Base-by-base conservation (phyloP, 2,329 filamentous ascomycete species). In the Fusarium burgessii region DNA sequence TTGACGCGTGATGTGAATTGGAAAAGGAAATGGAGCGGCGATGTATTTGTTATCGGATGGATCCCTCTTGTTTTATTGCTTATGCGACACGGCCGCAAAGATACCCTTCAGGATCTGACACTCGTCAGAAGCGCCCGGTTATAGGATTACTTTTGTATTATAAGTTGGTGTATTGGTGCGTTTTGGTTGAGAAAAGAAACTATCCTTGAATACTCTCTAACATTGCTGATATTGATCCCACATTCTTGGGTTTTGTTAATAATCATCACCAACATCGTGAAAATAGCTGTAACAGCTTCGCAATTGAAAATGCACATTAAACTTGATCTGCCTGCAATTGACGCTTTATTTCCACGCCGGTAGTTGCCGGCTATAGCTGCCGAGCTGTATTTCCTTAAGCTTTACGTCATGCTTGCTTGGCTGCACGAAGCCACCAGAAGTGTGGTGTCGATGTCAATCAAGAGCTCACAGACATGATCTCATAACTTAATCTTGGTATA, bases 21-120 rank as follows among this genome's bases (percentile, higher is more conserved):
- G 47, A 36, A 29, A 29, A 9, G 29, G 18, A 38, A 43, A 55
- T 38, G 35, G 27, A 49, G 42, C 20, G 57, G 45, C 13, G 20
- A 46, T 33, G 58, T 35, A 40, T 58, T 45, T 52, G 46, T n/a
- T 43, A 32, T 43, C 47, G 32, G 40, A n/a, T 38, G 35, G 41
- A 13, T 72, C 35, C 51, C 8, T 41, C 29, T 50, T 51, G 52
- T 35, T 40, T 59, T 59, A 18, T 27, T 57, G 18, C 58, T 64
- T 51, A 72, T 64, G 68, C 65, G 68, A 72, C 51, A 73, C 71
- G 71, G 71, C 71, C 61, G 65, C 60, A 60, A 60, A 72, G 71
- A 73, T 73, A 73, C 71, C 71, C 71, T 66, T 72, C 64, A 66
- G 58, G 45, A 68, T 52, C 65, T 63, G 47, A 59, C 50, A 35